Conservation (phyloP, 176 grass and related monocot genomes). For the Stipa capillata region DNA sequence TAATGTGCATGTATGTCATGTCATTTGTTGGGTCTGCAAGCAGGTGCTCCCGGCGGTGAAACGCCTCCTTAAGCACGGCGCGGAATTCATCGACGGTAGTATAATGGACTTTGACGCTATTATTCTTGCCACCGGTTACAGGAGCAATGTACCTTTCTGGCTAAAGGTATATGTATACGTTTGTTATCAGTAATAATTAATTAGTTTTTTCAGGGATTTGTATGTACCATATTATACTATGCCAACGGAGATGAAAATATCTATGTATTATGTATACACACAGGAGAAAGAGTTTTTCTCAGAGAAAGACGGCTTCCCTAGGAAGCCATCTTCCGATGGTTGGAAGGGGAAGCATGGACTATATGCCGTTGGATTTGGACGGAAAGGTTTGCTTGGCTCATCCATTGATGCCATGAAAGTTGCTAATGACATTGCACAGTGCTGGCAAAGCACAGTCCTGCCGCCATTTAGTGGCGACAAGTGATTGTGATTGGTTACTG, state of each 20-base stretch:
- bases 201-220: background rate
- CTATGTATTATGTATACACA: too few species aligned
- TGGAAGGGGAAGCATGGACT: constrained; percentile 29
- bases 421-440: constrained; percentile 21
- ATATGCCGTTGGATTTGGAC: constrained; percentile 40
- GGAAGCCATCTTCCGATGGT: constrained; percentile 6
- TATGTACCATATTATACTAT: too few species aligned
- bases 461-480: background rate
- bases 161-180: constrained; percentile 25
- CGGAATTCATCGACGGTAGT: constrained; percentile 35
- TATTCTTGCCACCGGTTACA: constrained; percentile 48
- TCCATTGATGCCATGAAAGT: constrained; percentile 38
- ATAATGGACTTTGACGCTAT: constrained; percentile 26
- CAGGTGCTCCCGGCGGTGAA: background rate
- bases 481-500: background rate
- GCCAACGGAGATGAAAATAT: too few species aligned
- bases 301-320: constrained; percentile 27
- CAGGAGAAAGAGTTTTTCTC: constrained; percentile 30
- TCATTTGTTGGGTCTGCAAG: background rate
- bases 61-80: background rate
- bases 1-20: background rate
- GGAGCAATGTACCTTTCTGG: constrained; percentile 42
- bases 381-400: constrained; percentile 36
- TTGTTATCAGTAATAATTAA: too few species aligned
- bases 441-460: background rate